Conservation (phyloP, 345 rosid genomes). For the Luvunga scandens region DNA sequence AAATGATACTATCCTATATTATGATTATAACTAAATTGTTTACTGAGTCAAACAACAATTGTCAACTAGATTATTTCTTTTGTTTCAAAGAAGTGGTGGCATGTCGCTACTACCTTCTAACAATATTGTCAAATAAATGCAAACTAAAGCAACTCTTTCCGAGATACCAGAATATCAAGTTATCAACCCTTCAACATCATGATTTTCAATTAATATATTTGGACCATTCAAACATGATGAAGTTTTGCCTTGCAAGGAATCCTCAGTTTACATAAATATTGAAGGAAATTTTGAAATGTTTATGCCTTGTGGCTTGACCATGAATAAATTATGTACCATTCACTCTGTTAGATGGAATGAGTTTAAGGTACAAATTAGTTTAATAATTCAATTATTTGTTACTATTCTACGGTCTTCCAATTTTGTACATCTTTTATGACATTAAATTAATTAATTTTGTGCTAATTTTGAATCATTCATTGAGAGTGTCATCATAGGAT, state of each 20-base stretch:
- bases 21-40: background rate
- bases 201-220: background rate
- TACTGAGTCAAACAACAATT: background rate
- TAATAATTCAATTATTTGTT: background rate
- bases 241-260: constrained; percentile 12
- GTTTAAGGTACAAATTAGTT: background rate
- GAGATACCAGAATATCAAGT: background rate
- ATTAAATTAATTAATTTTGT: background rate
- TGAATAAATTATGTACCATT: background rate
- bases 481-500: background rate
- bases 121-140: background rate
- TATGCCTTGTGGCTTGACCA: background rate
- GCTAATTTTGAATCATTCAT: background rate
- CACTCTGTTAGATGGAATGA: background rate
- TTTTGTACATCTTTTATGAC: background rate
- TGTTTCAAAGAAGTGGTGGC: background rate
- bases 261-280: background rate
- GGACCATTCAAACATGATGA: background rate
- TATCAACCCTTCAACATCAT: background rate
- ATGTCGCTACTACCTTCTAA: background rate
- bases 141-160: background rate
- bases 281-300: background rate
- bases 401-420: background rate
- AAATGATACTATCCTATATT: background rate
- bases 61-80: background rate